These are phyloP conservation scores for Crithidia fasciculata DNA, from an alignment of 208 protist species.

Conservation along the genomic window DNA sequence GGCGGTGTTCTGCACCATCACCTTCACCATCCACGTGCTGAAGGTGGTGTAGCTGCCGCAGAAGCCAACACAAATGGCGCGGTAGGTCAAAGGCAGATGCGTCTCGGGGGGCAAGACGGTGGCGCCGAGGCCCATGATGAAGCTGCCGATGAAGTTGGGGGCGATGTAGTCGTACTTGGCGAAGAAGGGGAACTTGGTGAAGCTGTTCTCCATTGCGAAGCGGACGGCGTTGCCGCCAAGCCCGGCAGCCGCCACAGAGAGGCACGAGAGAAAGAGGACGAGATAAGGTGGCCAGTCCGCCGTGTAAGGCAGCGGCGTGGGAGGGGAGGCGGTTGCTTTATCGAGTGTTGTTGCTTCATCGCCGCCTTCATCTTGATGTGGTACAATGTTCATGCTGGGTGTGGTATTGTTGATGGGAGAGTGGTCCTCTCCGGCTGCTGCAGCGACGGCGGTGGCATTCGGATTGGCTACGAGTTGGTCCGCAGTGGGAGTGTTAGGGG, in stretches of 20 bases:
- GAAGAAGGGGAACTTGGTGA: conserved; percentile 35
- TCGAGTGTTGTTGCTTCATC: too few species aligned
- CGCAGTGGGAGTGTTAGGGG: too few species aligned
- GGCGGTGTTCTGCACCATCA: conserved; percentile 33
- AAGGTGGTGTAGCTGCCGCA: conserved; percentile 68
- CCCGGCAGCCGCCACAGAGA: conserved; percentile 47
- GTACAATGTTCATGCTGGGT: too few species aligned
- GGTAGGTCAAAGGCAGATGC: conserved; percentile 35
- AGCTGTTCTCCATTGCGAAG: conserved; percentile 30
- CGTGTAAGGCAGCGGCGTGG: conserved; percentile 9
- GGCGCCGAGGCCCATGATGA: conserved; percentile 46
- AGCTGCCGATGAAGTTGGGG: conserved; percentile 55
- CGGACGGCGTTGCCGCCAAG: conserved; percentile 61
- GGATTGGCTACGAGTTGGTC: background rate
- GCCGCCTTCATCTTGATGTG: too few species aligned
- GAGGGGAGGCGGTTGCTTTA: background rate
- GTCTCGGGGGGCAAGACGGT: conserved; percentile 25
- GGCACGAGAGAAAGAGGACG: conserved; percentile 33
- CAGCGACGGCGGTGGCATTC: background rate
- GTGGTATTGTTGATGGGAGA: background rate
- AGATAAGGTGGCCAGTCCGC: conserved; percentile 12
- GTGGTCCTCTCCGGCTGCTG: background rate
- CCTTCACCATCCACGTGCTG: conserved; percentile 61
- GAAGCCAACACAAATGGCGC: conserved; percentile 55
- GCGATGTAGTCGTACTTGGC: conserved; percentile 46